Evolutionary conservation across 1,284 basidiomycete genomes (phyloP), one percentile per base, ranked within the genome.

Genomic region (Xerocomus minutiporus): DNA sequence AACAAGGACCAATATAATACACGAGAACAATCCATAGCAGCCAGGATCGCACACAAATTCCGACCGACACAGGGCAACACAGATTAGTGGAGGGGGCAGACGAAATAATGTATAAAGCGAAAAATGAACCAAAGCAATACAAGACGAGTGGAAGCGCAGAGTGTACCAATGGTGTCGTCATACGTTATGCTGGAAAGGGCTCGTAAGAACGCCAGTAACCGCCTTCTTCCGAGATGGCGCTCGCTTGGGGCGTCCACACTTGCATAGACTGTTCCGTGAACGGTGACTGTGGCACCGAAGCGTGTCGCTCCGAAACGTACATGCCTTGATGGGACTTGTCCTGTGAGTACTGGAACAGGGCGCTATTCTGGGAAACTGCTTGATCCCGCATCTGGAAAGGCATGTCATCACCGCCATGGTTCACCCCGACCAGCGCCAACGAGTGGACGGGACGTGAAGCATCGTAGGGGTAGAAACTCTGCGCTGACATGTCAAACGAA

Each of bases 121-220:
- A 32, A 29, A 8, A 32, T 32, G 12, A 32, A 32, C 11, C 31
- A 7, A 11, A 31, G 31, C 28, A 29, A 29, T 5, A 29, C 28
- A 20, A 29, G 28, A 29, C 28, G 28, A 8, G 29, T 31, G 38
- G 34, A 46, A 34, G 29, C 15, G 9, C 7, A 29, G 8, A 46
- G 25, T 28, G 9, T 28, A 41, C 25, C 29, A 5, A 20, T 20
- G 20, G 20, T 20, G 32, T 60, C 45, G 29, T 53, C 42, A 50
- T n/a, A 38, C n/a, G 15, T 63, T 52, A 58, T 50, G 59, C 36
- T 47, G 63, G 51, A 48, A 65, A 67, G 13, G 51, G 54, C 20
- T 66, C 65, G 48, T 65, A 67, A 44, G 62, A 15, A 42, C 55
- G 65, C 63, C 63, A 64, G 38, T 59, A 67, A 26, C 54, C 42